These are phyloP conservation scores for Laguncularia racemosa DNA, from an alignment of 345 rosid species.

Conservation along the genomic window DNA sequence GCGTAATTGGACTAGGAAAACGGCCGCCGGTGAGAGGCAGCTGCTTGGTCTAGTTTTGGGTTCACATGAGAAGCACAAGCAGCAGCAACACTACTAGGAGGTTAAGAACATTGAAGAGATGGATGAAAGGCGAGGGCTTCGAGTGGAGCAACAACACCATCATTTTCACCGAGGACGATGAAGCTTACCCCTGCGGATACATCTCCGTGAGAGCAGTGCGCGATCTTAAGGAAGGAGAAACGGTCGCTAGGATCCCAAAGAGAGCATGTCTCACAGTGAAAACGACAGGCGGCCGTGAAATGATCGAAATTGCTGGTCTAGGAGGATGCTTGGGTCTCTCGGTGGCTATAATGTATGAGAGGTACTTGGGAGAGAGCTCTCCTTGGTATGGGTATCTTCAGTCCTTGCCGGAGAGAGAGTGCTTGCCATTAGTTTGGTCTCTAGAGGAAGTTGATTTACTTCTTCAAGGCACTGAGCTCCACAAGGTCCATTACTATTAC, in stretches of 20 bases:
- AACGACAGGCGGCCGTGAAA: constrained; percentile 45
- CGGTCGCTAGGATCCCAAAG: constrained; percentile 68
- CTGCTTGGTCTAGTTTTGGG: too few relatives aligned
- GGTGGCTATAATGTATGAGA: constrained; percentile 79
- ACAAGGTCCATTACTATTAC: constrained; percentile 33
- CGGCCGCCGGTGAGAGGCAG: too few relatives aligned
- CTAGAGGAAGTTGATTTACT: constrained; percentile 48
- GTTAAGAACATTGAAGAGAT: constrained; percentile 73
- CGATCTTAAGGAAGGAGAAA: constrained; percentile 67
- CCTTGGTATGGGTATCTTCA: constrained; percentile 79
- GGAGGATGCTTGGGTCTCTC: constrained; percentile 65
- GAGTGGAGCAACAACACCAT: constrained; percentile 51
- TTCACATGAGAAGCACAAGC: too few relatives aligned
- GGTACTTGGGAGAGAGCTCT: constrained; percentile 52
- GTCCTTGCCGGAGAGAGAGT: constrained; percentile 55
- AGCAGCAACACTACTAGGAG: constrained; percentile 31
- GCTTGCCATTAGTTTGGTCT: constrained; percentile 67
- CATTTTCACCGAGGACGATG: constrained; percentile 33
- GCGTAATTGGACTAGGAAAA: too few relatives aligned
- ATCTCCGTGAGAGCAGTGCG: constrained; percentile 48
- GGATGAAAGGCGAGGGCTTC: constrained; percentile 72
- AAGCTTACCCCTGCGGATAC: constrained; percentile 19
- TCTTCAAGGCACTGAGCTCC: constrained; percentile 78
- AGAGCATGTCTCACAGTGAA: constrained; percentile 67
- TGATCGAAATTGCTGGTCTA: constrained; percentile 51